phyloP scores from a whole-genome alignment of 2,329 filamentous ascomycete species.

The Aspergillus texensis region DNA sequence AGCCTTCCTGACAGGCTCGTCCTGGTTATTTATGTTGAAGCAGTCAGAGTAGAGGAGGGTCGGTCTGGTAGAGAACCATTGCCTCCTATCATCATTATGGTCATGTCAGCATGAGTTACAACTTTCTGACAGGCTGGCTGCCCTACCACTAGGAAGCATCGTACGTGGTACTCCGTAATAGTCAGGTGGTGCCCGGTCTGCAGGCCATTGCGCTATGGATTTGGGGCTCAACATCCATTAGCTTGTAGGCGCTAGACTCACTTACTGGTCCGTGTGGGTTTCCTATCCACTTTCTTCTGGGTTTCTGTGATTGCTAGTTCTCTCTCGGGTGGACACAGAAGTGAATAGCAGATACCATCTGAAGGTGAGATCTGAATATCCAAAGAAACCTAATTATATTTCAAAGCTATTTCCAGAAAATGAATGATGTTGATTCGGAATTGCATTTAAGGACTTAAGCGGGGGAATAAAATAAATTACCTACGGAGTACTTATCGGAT shows the following conservation, averaged over 20 bases:
- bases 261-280: slow-evolving; percentile 1
- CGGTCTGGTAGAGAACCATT: too few relatives aligned
- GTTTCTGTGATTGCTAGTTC: neutral
- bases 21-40: neutral
- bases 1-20: neutral
- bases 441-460: neutral
- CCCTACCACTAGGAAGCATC: neutral
- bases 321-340: neutral
- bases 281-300: neutral
- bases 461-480: neutral
- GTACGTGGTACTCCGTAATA: neutral
- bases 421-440: neutral
- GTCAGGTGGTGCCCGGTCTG: neutral
- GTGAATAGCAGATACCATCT: too few relatives aligned
- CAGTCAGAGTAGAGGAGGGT: neutral
- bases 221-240: slow-evolving; percentile 8
- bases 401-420: too few relatives aligned
- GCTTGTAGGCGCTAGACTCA: slow-evolving; percentile 7
- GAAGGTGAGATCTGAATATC: too few relatives aligned
- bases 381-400: too few relatives aligned
- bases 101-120: too few relatives aligned
- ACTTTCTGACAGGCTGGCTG: too few relatives aligned
- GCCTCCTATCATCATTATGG: too few relatives aligned
- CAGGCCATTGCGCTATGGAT: slow-evolving; percentile 1
- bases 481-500: neutral